Evolutionary conservation across 1,284 basidiomycete species (phyloP).

Genomic region (Ganoderma resinaceum): DNA sequence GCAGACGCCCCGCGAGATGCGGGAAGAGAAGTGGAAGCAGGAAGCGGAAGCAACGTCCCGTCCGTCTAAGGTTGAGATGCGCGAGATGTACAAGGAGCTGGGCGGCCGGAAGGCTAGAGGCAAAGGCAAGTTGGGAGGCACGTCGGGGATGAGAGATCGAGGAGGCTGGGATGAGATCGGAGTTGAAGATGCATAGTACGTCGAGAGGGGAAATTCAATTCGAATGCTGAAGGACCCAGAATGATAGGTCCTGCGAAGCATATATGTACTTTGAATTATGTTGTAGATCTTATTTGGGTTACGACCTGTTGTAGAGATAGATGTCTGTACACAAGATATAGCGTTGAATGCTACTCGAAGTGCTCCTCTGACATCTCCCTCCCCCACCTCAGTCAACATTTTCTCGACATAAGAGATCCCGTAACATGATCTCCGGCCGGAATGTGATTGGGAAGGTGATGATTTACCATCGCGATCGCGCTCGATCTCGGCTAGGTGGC

Average conservation of each 20-base stretch:
- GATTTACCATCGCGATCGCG: slow-evolving; percentile 16
- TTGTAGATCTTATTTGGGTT: slow-evolving; percentile 9
- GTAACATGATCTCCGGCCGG: slow-evolving; percentile 5
- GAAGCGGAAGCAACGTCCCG: slow-evolving; percentile 60
- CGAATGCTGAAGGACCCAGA: not conserved
- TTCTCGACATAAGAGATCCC: too few relatives aligned
- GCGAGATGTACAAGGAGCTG: slow-evolving; percentile 89
- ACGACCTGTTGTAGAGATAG: slow-evolving; percentile 23
- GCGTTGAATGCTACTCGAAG: not conserved
- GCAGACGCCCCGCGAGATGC: slow-evolving; percentile 78
- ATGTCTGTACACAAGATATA: slow-evolving; percentile 6
- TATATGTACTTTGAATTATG: not conserved
- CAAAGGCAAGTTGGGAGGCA: slow-evolving; percentile 70
- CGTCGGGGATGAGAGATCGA: slow-evolving; percentile 64
- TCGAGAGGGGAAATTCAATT: slow-evolving; percentile 6
- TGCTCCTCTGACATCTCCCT: not conserved
- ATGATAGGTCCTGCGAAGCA: not conserved
- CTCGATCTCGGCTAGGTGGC: slow-evolving; percentile 22
- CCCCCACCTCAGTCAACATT: too few relatives aligned
- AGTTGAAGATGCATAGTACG: slow-evolving; percentile 19
- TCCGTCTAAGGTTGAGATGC: slow-evolving; percentile 83
- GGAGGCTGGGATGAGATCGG: slow-evolving; percentile 37
- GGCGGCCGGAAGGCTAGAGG: slow-evolving; percentile 77
- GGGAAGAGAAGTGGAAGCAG: slow-evolving; percentile 75
- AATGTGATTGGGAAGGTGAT: slow-evolving; percentile 19